Conservation (phyloP, 2,329 filamentous ascomycete species). For the Colletotrichum cuscutae region DNA sequence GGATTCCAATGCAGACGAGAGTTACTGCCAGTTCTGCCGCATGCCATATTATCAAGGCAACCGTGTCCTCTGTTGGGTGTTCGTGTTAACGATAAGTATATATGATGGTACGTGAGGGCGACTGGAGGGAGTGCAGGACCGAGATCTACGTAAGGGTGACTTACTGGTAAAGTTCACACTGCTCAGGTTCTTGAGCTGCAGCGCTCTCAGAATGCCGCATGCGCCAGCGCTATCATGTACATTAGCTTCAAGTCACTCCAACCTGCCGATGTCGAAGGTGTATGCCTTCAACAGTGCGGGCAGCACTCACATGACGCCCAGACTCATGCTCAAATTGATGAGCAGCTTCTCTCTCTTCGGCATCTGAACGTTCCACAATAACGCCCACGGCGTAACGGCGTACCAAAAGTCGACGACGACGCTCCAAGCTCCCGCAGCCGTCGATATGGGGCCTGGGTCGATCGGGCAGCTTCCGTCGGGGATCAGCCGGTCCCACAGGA, state of each 20-base stretch:
- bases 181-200: conserved; percentile 43
- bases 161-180: conserved; percentile 38
- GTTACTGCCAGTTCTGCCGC: conserved; percentile 51
- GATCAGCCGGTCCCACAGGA: conserved; percentile 31
- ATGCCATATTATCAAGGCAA: conserved; percentile 49
- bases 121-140: too few species aligned
- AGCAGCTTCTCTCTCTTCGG: conserved; percentile 55
- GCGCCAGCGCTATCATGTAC: conserved; percentile 38
- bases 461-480: conserved; percentile 19
- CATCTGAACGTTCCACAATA: conserved; percentile 57
- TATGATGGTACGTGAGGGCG: not conserved
- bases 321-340: conserved; percentile 53
- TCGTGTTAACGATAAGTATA: not conserved
- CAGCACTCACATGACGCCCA: conserved; percentile 48
- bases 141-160: too few species aligned
- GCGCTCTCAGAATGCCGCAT: conserved; percentile 42
- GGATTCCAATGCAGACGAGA: conserved; percentile 53
- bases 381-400: conserved; percentile 54
- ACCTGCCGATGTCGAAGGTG: not conserved
- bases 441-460: conserved; percentile 28
- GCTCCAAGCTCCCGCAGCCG: conserved; percentile 26
- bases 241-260: not conserved
- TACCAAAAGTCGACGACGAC: conserved; percentile 51
- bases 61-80: conserved; percentile 44
- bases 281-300: too few species aligned